Evolutionary conservation across 495 filamentous ascomycete genomes (phyloP).

Genomic region (Penicillium salamii): DNA sequence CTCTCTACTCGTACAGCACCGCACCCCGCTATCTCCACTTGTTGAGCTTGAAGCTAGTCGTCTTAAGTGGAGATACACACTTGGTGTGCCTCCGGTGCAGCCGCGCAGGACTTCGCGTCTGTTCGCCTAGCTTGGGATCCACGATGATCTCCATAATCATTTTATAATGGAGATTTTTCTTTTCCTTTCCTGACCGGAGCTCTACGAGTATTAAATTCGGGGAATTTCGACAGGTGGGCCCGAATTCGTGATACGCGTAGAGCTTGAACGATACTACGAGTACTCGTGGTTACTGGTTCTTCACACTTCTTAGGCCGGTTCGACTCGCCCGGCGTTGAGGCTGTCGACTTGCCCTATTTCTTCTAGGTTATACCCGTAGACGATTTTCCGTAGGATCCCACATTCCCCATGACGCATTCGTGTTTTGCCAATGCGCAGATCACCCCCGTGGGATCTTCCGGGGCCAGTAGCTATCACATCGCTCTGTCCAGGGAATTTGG

Average conservation of each 20-base stretch:
- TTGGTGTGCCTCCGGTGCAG: constrained; percentile 2
- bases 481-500: too few relatives aligned
- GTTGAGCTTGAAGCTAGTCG: constrained; percentile 4
- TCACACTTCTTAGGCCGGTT: background rate
- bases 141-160: background rate
- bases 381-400: too few relatives aligned
- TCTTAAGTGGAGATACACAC: background rate
- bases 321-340: background rate
- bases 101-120: constrained; percentile 6
- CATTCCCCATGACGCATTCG: too few relatives aligned
- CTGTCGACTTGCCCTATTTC: background rate
- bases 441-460: too few relatives aligned
- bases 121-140: constrained; percentile 4
- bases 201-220: background rate
- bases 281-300: too few relatives aligned
- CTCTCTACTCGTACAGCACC: too few relatives aligned
- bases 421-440: background rate
- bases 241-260: background rate
- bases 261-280: too few relatives aligned
- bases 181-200: too few relatives aligned
- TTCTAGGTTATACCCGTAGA: too few relatives aligned
- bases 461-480: too few relatives aligned
- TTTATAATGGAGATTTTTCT: too few relatives aligned
- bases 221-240: background rate
- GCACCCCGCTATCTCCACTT: constrained; percentile 1